Conservation (phyloP, 192 early-diverging fungal species). For the Spizellomyces punctatus region DNA sequence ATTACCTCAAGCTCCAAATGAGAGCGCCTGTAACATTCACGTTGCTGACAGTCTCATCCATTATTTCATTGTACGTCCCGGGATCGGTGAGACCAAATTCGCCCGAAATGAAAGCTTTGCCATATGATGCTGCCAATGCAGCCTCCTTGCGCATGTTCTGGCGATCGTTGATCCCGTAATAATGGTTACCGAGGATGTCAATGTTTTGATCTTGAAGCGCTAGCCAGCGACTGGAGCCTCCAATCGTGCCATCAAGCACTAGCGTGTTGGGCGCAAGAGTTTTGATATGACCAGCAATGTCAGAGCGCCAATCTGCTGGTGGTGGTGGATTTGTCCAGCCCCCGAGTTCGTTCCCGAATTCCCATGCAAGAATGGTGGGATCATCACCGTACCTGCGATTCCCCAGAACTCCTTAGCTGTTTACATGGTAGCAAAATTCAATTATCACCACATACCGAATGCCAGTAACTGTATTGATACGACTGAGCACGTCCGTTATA, state of each 20-base stretch:
- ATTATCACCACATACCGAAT: slow-evolving; percentile 10
- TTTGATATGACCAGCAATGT: slow-evolving; percentile 22
- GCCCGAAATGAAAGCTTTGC: slow-evolving; percentile 28
- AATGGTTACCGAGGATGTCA: slow-evolving; percentile 27
- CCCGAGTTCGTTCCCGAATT: slow-evolving; percentile 54
- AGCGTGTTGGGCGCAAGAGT: slow-evolving; percentile 19
- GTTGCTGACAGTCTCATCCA: slow-evolving; percentile 17
- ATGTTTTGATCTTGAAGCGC: slow-evolving; percentile 2
- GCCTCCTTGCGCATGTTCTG: slow-evolving; percentile 4
- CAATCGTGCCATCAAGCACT: slow-evolving; percentile 29
- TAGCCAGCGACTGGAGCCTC: slow-evolving; percentile 6
- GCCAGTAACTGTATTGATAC: slow-evolving; percentile 49
- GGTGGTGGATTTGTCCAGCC: slow-evolving; percentile 10
- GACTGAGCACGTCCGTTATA: slow-evolving; percentile 34
- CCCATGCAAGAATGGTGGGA: slow-evolving; percentile 49
- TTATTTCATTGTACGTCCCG: slow-evolving; percentile 6
- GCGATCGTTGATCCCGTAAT: slow-evolving; percentile 21
- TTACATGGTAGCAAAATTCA: neutral
- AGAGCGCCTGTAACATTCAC: slow-evolving; percentile 10
- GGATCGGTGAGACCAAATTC: slow-evolving; percentile 28
- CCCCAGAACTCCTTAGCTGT: neutral
- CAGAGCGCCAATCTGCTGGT: slow-evolving; percentile 17
- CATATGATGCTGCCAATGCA: neutral
- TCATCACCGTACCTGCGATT: slow-evolving; percentile 42
- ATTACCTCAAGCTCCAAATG: slow-evolving; percentile 32